These are phyloP conservation scores for Coprinellus micaceus DNA, from an alignment of 768 basidiomycete genomes.

Conservation along the genomic window DNA sequence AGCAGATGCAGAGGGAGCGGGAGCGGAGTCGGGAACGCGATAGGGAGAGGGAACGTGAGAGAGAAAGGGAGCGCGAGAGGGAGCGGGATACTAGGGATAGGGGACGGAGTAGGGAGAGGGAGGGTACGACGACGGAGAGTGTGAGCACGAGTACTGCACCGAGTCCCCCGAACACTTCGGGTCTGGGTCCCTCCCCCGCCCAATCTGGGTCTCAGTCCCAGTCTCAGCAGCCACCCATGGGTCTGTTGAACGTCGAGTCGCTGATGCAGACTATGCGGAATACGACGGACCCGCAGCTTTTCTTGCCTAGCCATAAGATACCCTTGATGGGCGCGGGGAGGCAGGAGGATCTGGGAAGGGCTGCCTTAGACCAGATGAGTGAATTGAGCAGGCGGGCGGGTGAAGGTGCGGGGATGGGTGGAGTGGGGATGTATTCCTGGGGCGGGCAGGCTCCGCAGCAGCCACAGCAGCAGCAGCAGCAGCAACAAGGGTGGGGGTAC, in stretches of 20 bases:
- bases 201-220: too few species aligned
- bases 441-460: not conserved
- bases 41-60: not conserved
- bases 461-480: not conserved
- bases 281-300: constrained; percentile 39
- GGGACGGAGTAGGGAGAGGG: not conserved
- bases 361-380: constrained; percentile 73
- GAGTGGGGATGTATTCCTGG: constrained; percentile 14
- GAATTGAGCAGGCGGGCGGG: constrained; percentile 64
- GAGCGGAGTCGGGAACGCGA: not conserved
- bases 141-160: not conserved
- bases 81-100: not conserved
- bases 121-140: not conserved
- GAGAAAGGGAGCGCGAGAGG: not conserved
- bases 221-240: too few species aligned
- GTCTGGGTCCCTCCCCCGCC: too few species aligned
- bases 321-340: constrained; percentile 1
- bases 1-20: not conserved
- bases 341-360: constrained; percentile 49
- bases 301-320: constrained; percentile 45
- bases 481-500: constrained; percentile 14
- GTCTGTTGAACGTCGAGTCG: too few species aligned
- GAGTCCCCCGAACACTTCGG: not conserved
- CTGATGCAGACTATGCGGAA: not conserved
- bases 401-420: constrained; percentile 25